These are phyloP conservation scores for Musa beccarii DNA, from an alignment of 176 grass and related monocot genomes.

Conservation along the genomic window DNA sequence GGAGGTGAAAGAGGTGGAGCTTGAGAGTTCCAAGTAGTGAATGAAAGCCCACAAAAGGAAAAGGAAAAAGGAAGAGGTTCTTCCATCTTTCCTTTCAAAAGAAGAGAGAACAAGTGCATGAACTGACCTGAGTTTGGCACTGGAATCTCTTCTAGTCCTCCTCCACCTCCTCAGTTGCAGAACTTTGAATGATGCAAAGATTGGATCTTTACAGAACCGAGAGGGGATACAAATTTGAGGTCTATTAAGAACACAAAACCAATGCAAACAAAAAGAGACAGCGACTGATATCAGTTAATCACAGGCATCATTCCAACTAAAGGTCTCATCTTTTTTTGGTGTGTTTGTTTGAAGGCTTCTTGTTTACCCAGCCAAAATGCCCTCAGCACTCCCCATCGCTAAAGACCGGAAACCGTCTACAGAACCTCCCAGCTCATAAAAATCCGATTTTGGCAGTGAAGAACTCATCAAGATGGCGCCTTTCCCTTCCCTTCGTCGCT, in stretches of 20 bases:
- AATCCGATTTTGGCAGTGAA: background rate
- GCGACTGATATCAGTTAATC: no score
- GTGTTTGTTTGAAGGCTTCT: background rate
- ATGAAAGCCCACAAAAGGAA: background rate
- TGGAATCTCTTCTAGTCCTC: background rate
- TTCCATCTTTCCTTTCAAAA: background rate
- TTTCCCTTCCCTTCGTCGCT: background rate
- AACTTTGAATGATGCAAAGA: background rate
- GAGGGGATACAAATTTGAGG: background rate
- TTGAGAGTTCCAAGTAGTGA: background rate
- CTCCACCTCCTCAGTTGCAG: background rate
- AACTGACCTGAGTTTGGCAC: background rate
- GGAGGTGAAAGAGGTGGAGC: background rate
- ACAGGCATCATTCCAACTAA: background rate
- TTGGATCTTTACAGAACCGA: background rate
- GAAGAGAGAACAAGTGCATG: background rate
- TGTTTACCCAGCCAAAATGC: no score
- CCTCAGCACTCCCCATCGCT: no score
- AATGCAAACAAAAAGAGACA: background rate
- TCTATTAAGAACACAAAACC: no score
- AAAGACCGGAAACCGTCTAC: background rate
- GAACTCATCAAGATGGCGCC: background rate
- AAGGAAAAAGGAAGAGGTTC: background rate
- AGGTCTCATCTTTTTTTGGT: background rate
- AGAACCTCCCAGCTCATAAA: background rate